These are phyloP conservation scores for Begonia fuchsioides DNA, from an alignment of 306 rosid species.

Conservation along the genomic window DNA sequence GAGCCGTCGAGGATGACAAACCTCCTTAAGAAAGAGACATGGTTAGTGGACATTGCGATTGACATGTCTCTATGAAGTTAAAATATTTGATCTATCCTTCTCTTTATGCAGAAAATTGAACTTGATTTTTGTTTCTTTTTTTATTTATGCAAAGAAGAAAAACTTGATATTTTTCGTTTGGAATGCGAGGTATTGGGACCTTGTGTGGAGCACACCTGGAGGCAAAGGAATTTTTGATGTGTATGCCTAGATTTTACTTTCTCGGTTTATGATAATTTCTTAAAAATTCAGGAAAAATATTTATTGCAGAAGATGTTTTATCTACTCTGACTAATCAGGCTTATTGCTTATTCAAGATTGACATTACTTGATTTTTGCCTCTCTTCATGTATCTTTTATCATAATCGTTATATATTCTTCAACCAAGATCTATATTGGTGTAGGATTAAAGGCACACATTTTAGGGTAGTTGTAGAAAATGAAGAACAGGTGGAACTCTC, in stretches of 20 bases:
- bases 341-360: background rate
- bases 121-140: no score
- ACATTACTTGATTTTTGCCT: no score
- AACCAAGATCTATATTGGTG: constrained; percentile 19
- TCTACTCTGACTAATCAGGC: background rate
- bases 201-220: constrained; percentile 89
- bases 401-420: constrained; percentile 3
- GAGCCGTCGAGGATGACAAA: background rate
- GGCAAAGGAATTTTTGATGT: constrained; percentile 79
- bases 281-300: background rate
- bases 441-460: constrained; percentile 74
- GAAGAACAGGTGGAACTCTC: constrained; percentile 86
- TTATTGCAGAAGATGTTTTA: background rate
- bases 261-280: background rate
- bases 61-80: background rate
- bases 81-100: background rate
- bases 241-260: constrained; percentile 32
- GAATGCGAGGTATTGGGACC: constrained; percentile 81
- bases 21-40: background rate
- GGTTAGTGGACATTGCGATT: background rate
- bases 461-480: constrained; percentile 59
- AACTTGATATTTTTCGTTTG: background rate
- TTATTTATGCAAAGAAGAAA: no score
- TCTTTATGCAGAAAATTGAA: background rate
- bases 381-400: background rate